Evolutionary conservation across 2,329 filamentous ascomycete species (phyloP).

Genomic region (Paraphaeosphaeria sporulosa): DNA sequence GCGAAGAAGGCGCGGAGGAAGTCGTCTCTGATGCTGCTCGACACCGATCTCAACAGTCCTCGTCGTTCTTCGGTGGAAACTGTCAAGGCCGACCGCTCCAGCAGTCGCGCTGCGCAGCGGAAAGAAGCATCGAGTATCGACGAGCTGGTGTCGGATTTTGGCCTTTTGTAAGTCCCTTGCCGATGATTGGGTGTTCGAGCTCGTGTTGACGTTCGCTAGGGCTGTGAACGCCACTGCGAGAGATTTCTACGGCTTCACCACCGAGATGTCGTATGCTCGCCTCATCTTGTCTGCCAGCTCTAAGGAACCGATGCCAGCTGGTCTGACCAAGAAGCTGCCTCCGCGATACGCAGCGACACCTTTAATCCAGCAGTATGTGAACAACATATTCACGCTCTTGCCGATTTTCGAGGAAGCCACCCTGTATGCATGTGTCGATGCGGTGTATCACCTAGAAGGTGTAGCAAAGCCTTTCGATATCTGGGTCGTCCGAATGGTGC

Average conservation of each 20-base stretch:
- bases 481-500: slow-evolving; percentile 88
- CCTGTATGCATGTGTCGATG: slow-evolving; percentile 80
- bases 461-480: slow-evolving; percentile 73
- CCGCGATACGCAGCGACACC: slow-evolving; percentile 71
- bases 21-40: slow-evolving; percentile 73
- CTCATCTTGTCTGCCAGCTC: slow-evolving; percentile 84
- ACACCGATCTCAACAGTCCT: slow-evolving; percentile 63
- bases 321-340: slow-evolving; percentile 69
- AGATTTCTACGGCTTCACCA: slow-evolving; percentile 89
- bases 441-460: slow-evolving; percentile 76
- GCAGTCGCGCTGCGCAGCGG: slow-evolving; percentile 55
- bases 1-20: slow-evolving; percentile 73
- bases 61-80: slow-evolving; percentile 53
- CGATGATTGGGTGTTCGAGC: neutral
- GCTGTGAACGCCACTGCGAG: slow-evolving; percentile 93
- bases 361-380: slow-evolving; percentile 83
- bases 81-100: slow-evolving; percentile 41
- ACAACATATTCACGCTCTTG: slow-evolving; percentile 79
- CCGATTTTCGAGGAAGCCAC: slow-evolving; percentile 84
- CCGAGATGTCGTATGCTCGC: slow-evolving; percentile 90
- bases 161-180: slow-evolving; percentile 73
- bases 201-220: slow-evolving; percentile 54
- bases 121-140: slow-evolving; percentile 88
- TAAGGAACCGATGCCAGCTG: slow-evolving; percentile 74
- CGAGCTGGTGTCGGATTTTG: slow-evolving; percentile 91